phyloP scores from a whole-genome alignment of 2,329 filamentous ascomycete genomes.

The Beauveria brongniartii region DNA sequence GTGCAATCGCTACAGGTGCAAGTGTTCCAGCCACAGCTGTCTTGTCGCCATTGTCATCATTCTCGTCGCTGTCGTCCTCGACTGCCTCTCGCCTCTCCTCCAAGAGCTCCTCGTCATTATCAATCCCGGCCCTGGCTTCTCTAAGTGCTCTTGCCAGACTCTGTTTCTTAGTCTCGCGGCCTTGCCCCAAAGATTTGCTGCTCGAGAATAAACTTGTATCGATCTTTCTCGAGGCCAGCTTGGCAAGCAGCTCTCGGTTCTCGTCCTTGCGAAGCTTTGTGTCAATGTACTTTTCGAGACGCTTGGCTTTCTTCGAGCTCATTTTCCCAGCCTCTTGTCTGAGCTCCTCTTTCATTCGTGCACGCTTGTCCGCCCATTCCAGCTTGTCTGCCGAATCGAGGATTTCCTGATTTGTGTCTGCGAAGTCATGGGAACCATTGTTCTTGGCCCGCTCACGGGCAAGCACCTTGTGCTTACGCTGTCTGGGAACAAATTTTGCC shows the following conservation, averaged over 20 bases:
- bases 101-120: constrained; percentile 47
- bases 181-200: constrained; percentile 66
- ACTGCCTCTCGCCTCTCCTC: constrained; percentile 25
- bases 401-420: constrained; percentile 29
- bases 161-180: constrained; percentile 63
- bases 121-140: constrained; percentile 57
- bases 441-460: constrained; percentile 50
- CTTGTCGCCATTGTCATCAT: constrained; percentile 20
- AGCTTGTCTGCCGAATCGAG: constrained; percentile 37
- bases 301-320: constrained; percentile 58
- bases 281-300: constrained; percentile 65
- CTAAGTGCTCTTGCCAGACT: constrained; percentile 53
- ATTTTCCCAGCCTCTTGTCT: constrained; percentile 44
- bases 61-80: constrained; percentile 21
- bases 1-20: constrained; percentile 6
- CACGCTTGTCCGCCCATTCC: constrained; percentile 47
- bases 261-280: constrained; percentile 93
- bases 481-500: constrained; percentile 53
- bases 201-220: constrained; percentile 78
- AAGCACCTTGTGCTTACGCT: constrained; percentile 61
- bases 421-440: constrained; percentile 31
- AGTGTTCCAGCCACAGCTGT: constrained; percentile 7
- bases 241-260: constrained; percentile 73
- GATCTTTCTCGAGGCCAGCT: constrained; percentile 68
- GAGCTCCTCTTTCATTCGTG: constrained; percentile 45